A percentile compares a stretch with the other conserved stretches of the same genome.
Conservation (phyloP, 139 green algal species). For the Zygnema cylindricum region DNA sequence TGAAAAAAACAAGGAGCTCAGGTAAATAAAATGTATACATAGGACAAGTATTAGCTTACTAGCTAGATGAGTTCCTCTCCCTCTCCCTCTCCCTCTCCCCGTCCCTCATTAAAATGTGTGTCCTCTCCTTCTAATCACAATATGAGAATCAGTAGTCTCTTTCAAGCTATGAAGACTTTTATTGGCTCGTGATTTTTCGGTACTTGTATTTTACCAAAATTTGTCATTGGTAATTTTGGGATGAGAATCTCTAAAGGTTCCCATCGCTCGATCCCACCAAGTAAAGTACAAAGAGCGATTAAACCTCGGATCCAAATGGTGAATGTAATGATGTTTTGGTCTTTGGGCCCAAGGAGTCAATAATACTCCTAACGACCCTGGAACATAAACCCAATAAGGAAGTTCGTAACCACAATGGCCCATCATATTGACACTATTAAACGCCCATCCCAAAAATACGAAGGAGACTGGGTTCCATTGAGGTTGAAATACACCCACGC, state of each 20-base stretch:
- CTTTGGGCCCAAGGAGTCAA: conserved; percentile 22
- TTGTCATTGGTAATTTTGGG: conserved; percentile 21
- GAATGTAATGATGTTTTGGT: conserved; percentile 37
- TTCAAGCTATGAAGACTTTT: no score
- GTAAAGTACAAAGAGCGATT: conserved; percentile 58
- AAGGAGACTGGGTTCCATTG: conserved; percentile 1
- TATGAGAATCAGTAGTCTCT: no score
- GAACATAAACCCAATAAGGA: conserved; percentile 38
- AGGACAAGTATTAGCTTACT: no score
- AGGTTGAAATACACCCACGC: neutral
- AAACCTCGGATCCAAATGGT: conserved; percentile 52
- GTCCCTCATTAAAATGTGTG: no score
- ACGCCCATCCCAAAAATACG: neutral
- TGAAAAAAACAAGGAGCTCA: no score
- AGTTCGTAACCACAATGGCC: conserved; percentile 47
- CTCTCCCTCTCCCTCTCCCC: no score
- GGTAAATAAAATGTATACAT: no score
- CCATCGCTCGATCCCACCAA: conserved; percentile 43
- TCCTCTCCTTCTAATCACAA: no score
- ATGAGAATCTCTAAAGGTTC: conserved; percentile 15
- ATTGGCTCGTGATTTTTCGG: no score
- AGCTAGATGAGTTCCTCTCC: no score
- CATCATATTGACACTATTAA: conserved; percentile 19
- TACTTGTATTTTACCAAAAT: no score
- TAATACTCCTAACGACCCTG: conserved; percentile 30